Percentiles rank a stretch among this genome's conserved stretches.
phyloP scores from a whole-genome alignment of 1,284 basidiomycete genomes.

The Ceratobasidium sp. region DNA sequence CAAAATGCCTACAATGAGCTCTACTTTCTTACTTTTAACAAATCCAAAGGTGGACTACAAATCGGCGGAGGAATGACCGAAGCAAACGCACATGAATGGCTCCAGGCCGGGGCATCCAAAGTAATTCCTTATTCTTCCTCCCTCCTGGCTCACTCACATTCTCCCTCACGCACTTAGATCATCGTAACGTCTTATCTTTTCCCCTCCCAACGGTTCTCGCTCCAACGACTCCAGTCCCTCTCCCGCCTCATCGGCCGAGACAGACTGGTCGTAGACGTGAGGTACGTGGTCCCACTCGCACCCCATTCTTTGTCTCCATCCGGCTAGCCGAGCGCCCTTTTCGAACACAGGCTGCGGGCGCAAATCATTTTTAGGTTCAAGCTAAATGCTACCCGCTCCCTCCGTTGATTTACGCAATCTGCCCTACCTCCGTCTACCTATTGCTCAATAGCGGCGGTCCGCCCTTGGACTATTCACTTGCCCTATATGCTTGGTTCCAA shows the following conservation, averaged over 20 bases:
- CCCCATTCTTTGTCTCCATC: conserved; percentile 13
- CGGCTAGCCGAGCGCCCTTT: conserved; percentile 17
- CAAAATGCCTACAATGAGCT: background rate
- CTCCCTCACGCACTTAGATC: conserved; percentile 66
- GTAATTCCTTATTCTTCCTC: conserved; percentile 60
- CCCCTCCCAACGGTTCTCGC: conserved; percentile 82
- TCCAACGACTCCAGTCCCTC: conserved; percentile 77
- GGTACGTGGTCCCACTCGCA: conserved; percentile 63
- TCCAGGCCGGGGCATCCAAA: conserved; percentile 92
- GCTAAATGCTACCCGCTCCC: conserved; percentile 12
- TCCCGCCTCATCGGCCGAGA: conserved; percentile 83
- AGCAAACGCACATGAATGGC: conserved; percentile 86
- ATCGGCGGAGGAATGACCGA: conserved; percentile 93
- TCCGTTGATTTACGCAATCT: conserved; percentile 10
- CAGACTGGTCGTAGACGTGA: conserved; percentile 94
- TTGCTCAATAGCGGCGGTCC: too few relatives aligned
- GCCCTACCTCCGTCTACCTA: background rate
- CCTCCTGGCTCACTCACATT: conserved; percentile 26
- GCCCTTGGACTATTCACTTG: background rate
- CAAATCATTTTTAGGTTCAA: conserved; percentile 5
- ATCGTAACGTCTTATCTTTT: conserved; percentile 98
- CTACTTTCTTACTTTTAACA: background rate
- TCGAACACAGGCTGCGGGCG: background rate
- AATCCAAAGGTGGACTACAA: conserved; percentile 76
- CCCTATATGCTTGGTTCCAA: conserved; percentile 12